These are phyloP conservation scores for Fomitopsis pulvina DNA, from an alignment of 768 basidiomycete genomes.

Conservation along the genomic window DNA sequence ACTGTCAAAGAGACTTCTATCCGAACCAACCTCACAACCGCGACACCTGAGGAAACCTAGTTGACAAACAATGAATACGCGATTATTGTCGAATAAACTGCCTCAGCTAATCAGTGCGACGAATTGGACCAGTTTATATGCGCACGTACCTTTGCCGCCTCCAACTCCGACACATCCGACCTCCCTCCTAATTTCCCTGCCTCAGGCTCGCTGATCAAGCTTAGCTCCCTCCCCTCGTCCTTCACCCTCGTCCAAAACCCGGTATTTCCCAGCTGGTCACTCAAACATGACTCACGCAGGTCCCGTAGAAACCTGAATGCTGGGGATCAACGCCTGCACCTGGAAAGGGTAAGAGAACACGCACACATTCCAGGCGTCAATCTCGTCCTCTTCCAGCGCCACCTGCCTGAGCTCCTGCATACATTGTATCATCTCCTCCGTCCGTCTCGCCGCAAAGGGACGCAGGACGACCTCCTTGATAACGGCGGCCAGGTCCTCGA, in stretches of 20 bases:
- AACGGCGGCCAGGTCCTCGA: conserved; percentile 69
- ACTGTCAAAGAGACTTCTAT: too few relatives aligned
- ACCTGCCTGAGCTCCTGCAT: conserved; percentile 60
- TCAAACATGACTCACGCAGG: conserved; percentile 49
- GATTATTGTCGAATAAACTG: too few relatives aligned
- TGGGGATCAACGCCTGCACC: not conserved
- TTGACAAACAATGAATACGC: too few relatives aligned
- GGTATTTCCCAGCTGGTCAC: conserved; percentile 47
- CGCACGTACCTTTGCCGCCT: conserved; percentile 44
- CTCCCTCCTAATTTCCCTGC: conserved; percentile 51
- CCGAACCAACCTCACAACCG: too few relatives aligned
- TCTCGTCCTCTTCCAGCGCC: conserved; percentile 72
- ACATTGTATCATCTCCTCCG: conserved; percentile 67
- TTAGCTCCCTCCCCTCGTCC: conserved; percentile 40
- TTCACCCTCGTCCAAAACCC: conserved; percentile 60
- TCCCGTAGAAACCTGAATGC: conserved; percentile 50
- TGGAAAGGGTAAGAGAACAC: conserved; percentile 17
- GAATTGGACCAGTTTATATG: too few relatives aligned
- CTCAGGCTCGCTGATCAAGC: conserved; percentile 58
- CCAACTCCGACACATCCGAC: conserved; percentile 48
- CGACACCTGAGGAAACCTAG: too few relatives aligned
- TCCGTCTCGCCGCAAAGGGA: conserved; percentile 66
- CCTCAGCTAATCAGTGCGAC: too few relatives aligned
- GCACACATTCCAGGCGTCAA: conserved; percentile 75
- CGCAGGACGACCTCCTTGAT: conserved; percentile 62